Percentiles rank a stretch among this genome's conserved stretches.
Conservation (phyloP, 2,329 filamentous ascomycete species). For the Aspergillus sp. region DNA sequence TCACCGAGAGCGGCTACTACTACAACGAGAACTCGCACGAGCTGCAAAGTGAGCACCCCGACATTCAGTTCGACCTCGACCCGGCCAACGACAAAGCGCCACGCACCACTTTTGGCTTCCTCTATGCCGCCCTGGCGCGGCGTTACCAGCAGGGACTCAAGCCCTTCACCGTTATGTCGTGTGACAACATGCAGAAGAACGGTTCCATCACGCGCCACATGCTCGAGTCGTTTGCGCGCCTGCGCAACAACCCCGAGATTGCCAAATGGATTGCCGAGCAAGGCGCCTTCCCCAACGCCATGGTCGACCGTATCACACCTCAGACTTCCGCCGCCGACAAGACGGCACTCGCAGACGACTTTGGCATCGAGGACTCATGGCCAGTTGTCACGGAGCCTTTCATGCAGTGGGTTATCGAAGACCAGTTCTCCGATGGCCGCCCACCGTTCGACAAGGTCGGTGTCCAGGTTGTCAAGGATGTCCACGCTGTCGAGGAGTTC, state of each 20-base stretch:
- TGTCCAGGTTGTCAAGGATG: conserved; percentile 46
- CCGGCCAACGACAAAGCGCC: conserved; percentile 38
- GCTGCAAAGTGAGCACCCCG: conserved; percentile 43
- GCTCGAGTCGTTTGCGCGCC: conserved; percentile 46
- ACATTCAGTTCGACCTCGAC: conserved; percentile 45
- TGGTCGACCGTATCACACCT: conserved; percentile 52
- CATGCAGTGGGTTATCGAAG: conserved; percentile 52
- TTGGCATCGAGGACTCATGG: conserved; percentile 47
- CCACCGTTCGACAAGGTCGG: conserved; percentile 49
- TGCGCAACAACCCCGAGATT: conserved; percentile 43
- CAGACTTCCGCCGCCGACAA: conserved; percentile 45
- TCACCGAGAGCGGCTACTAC: conserved; percentile 53
- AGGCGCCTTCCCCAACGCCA: conserved; percentile 49
- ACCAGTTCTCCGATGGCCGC: conserved; percentile 47
- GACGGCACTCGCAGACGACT: conserved; percentile 36
- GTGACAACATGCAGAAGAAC: conserved; percentile 55
- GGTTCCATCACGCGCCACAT: conserved; percentile 48
- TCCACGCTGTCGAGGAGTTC: conserved; percentile 49
- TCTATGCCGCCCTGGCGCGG: conserved; percentile 45
- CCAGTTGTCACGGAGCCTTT: conserved; percentile 52
- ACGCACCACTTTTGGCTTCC: conserved; percentile 47
- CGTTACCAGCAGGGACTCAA: conserved; percentile 43
- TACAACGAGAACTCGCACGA: conserved; percentile 54
- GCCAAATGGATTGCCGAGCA: conserved; percentile 45
- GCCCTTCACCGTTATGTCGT: conserved; percentile 51